Evolutionary conservation across 495 filamentous ascomycete genomes (phyloP), one percentile per base, ranked within the genome.

Genomic region (Aspergillus biplanus): DNA sequence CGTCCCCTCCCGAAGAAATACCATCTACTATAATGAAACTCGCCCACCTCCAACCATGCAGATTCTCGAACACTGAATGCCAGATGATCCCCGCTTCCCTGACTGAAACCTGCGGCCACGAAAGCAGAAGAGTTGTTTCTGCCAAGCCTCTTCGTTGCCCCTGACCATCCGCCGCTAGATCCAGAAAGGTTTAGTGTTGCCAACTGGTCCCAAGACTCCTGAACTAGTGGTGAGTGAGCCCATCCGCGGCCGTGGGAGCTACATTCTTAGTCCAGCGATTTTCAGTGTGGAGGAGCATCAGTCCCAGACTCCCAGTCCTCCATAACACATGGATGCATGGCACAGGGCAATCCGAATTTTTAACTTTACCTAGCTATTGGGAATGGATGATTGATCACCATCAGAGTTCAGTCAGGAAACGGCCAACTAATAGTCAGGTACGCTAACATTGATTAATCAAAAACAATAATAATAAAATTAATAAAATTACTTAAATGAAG

Each of bases 21-120:
- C 11, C n/a, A 4, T 44, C 11, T 11, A 44, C 4, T 44, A 52
- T n/a, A 11, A 12, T 50, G 47, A 50, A 57, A 63, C 33, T 13
- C 16, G 42, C 33, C 34, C 18, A 34, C 15, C 7, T 56, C 42
- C 44, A 5, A 54, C 44, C 33, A 49, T 60, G 63, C 63, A 61
- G 58, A 61, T 50, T 60, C 58, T 65, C 62, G 56, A 56, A 56
- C 56, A 60, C 62, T 33, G 62, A 57, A 33, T 54, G 46, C 53
- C 53, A 52, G 33, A 63, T 16, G 13, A 44, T 54, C 34, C 46
- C 46, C 46, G 27, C 47, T 18, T 18, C 6, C 47, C 39, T n/a
- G 33, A 39, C 32, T 16, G 9, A 21, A 42, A 35, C 37, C 37
- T 13, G 21, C 21, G 21, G 2, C 21, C 21, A 27, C 21, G 21